Evolutionary conservation across 805 yeast genomes (phyloP).

Genomic region (Metschnikowia kofuensis): DNA sequence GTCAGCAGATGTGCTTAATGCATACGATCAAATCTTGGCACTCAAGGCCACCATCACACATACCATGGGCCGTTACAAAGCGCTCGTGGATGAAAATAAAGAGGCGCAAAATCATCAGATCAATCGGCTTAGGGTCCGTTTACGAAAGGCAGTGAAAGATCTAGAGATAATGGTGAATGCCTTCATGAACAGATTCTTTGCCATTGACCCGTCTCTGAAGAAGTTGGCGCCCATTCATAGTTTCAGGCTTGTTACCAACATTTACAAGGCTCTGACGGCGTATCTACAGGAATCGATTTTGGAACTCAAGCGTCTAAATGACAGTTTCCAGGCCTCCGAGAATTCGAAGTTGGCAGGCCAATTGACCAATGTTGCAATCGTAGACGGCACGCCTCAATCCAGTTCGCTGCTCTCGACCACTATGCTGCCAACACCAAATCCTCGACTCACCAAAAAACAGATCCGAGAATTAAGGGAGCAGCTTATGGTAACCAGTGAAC

Average conservation of each 20-base stretch:
- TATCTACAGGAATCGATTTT: conserved; percentile 69
- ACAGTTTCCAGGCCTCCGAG: conserved; percentile 33
- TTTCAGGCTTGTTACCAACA: conserved; percentile 41
- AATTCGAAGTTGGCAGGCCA: conserved; percentile 19
- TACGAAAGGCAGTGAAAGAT: conserved; percentile 28
- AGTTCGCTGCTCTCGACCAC: conserved; percentile 4
- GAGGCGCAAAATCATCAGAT: conserved; percentile 16
- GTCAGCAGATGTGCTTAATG: conserved; percentile 17
- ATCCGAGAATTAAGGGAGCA: conserved; percentile 65
- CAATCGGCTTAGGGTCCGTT: conserved; percentile 22
- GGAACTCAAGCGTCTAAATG: conserved; percentile 60
- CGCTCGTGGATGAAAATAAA: conserved; percentile 10
- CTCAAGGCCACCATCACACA: conserved; percentile 22
- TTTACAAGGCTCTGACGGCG: conserved; percentile 52
- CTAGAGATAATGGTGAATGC: conserved; percentile 25
- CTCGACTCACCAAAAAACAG: conserved; percentile 45
- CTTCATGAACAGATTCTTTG: conserved; percentile 21
- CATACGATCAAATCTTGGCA: conserved; percentile 20
- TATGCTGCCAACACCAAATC: conserved; percentile 11
- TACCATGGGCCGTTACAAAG: conserved; percentile 23
- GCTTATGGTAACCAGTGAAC: conserved; percentile 85
- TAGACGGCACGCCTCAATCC: conserved; percentile 1
- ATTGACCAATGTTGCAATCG: neutral
- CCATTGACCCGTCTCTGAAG: neutral
- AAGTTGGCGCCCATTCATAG: conserved; percentile 1